phyloP scores from a whole-genome alignment of 768 basidiomycete genomes.

The Tephrocybe sp. region DNA sequence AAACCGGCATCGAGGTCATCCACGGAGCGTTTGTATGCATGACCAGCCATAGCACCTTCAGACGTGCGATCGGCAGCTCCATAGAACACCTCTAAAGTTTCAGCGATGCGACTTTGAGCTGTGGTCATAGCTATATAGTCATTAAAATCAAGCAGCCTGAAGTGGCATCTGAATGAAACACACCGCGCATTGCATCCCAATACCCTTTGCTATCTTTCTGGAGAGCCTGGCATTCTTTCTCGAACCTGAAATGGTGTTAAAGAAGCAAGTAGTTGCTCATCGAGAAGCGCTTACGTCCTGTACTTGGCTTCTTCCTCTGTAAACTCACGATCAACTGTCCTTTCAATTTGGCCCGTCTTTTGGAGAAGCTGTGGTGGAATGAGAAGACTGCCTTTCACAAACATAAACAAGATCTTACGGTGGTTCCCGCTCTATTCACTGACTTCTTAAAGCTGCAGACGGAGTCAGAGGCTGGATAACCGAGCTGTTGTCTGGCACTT shows the following conservation, averaged over 20 bases:
- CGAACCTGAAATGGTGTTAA: conserved; percentile 60
- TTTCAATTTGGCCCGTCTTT: conserved; percentile 97
- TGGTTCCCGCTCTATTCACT: conserved; percentile 88
- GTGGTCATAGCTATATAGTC: conserved; percentile 80
- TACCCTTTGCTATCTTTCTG: conserved; percentile 97
- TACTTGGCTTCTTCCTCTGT: conserved; percentile 90
- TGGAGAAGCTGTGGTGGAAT: conserved; percentile 70
- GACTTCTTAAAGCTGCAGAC: conserved; percentile 85
- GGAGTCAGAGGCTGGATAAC: conserved; percentile 3
- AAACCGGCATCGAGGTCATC: conserved; percentile 90
- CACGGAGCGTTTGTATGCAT: conserved; percentile 93
- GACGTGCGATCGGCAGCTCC: conserved; percentile 79
- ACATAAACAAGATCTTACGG: conserved; percentile 45
- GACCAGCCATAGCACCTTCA: conserved; percentile 95
- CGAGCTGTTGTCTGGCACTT: background rate
- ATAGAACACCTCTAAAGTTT: conserved; percentile 94
- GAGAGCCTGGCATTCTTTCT: conserved; percentile 91
- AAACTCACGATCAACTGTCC: conserved; percentile 93
- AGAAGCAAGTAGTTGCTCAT: conserved; percentile 1
- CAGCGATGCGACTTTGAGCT: conserved; percentile 90
- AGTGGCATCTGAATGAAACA: conserved; percentile 20
- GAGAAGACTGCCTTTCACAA: conserved; percentile 14
- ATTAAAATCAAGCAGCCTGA: background rate
- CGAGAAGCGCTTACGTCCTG: conserved; percentile 62
- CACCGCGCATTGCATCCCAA: conserved; percentile 92